A percentile compares a stretch with the other conserved stretches of the same genome.
These are phyloP conservation scores for Nicotiana knightiana DNA, from an alignment of 257 asterid genomes.

Conservation along the genomic window DNA sequence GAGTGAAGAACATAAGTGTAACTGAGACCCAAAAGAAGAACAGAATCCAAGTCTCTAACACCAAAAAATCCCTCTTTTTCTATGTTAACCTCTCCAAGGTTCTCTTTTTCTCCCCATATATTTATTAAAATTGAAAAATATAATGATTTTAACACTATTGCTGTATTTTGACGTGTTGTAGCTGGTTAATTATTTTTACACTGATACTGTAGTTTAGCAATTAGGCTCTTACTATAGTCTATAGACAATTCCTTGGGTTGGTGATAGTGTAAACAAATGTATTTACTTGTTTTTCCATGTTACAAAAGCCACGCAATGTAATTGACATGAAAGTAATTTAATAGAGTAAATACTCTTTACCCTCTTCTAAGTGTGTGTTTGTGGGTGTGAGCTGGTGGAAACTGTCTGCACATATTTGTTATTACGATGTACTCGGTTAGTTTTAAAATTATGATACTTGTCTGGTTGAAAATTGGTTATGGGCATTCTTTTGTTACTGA, in stretches of 20 bases:
- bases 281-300: background rate
- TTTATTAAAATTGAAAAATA: background rate
- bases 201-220: background rate
- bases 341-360: background rate
- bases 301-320: background rate
- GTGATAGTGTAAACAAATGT: background rate
- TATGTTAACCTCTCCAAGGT: slow-evolving; percentile 42
- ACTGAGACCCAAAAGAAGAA: slow-evolving; percentile 25
- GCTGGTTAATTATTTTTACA: background rate
- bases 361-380: background rate
- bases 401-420: background rate
- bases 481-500: background rate
- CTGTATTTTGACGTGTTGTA: background rate
- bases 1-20: slow-evolving; percentile 31
- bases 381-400: background rate
- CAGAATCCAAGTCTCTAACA: slow-evolving; percentile 39
- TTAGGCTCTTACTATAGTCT: background rate
- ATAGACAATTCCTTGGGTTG: background rate
- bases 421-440: background rate
- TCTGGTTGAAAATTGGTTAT: background rate
- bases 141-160: background rate
- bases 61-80: slow-evolving; percentile 39
- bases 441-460: background rate
- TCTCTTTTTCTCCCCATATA: background rate
- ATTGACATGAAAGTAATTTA: background rate